phyloP scores from a whole-genome alignment of 352 stramenopile genomes.

The Phytophthora kernoviae region DNA sequence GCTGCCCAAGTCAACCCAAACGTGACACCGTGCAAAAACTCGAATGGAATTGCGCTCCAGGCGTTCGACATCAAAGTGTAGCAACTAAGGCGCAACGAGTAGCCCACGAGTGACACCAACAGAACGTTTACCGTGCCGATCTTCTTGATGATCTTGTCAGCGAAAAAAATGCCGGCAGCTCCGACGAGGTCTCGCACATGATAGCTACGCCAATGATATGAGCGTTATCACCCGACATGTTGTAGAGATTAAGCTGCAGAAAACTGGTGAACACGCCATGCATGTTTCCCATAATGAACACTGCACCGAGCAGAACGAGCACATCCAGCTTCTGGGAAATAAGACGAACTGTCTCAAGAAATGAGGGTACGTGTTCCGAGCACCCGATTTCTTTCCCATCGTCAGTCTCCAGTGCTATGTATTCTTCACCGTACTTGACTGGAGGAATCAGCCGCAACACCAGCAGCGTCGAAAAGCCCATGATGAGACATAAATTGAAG shows the following conservation, averaged over 20 bases:
- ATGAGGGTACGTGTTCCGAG: conserved; percentile 31
- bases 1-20: conserved; percentile 74
- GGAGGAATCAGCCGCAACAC: conserved; percentile 56
- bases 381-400: conserved; percentile 1
- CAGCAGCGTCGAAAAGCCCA: conserved; percentile 52
- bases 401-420: conserved; percentile 10
- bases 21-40: conserved; percentile 76
- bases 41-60: conserved; percentile 77
- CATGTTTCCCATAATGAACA: conserved; percentile 82
- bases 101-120: conserved; percentile 64
- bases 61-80: conserved; percentile 78
- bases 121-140: conserved; percentile 73
- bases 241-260: conserved; percentile 80
- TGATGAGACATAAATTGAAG: conserved; percentile 62
- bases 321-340: conserved; percentile 56
- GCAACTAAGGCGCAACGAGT: conserved; percentile 64
- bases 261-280: conserved; percentile 75
- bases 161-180: conserved; percentile 84
- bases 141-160: conserved; percentile 65
- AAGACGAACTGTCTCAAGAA: conserved; percentile 35
- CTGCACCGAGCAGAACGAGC: conserved; percentile 59
- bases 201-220: conserved; percentile 78
- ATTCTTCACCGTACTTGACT: conserved; percentile 37
- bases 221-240: conserved; percentile 65
- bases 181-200: conserved; percentile 73